Percentiles rank a stretch among this genome's conserved stretches.
Evolutionary conservation across 768 basidiomycete genomes (phyloP).

Genomic region (Boletus eberwhitei): DNA sequence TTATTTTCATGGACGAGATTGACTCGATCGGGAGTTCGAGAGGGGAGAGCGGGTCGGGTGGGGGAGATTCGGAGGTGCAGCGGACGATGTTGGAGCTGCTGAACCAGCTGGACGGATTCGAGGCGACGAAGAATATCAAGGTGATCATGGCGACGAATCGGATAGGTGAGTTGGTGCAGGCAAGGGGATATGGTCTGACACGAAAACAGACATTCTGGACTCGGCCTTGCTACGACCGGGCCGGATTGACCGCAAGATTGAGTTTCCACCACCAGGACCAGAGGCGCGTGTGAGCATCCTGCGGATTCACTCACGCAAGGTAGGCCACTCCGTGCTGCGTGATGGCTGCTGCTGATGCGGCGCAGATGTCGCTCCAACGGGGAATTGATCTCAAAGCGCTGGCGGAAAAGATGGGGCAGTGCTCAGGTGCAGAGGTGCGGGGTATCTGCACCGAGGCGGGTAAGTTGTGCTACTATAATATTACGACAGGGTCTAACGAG

Average conservation of each 20-base stretch:
- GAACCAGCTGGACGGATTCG: slow-evolving; percentile 88
- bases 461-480: slow-evolving; percentile 27
- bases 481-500: background rate
- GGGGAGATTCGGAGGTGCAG: slow-evolving; percentile 87
- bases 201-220: slow-evolving; percentile 78
- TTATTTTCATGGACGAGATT: slow-evolving; percentile 99
- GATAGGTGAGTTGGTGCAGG: slow-evolving; percentile 51
- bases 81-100: slow-evolving; percentile 87
- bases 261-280: slow-evolving; percentile 97
- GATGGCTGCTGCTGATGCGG: background rate
- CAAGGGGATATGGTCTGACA: background rate
- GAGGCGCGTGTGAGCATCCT: slow-evolving; percentile 97
- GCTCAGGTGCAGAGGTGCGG: slow-evolving; percentile 95
- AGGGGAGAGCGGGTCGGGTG: slow-evolving; percentile 74
- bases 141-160: slow-evolving; percentile 98
- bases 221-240: slow-evolving; percentile 90
- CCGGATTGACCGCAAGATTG: slow-evolving; percentile 95
- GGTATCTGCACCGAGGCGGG: slow-evolving; percentile 98
- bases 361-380: slow-evolving; percentile 92
- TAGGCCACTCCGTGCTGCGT: slow-evolving; percentile 20
- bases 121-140: slow-evolving; percentile 80
- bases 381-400: slow-evolving; percentile 95
- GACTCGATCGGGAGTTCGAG: slow-evolving; percentile 94
- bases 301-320: slow-evolving; percentile 95
- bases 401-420: slow-evolving; percentile 99